Base-by-base conservation (phyloP, 1,139 yeast species). In the Chernovozyma sophiae-reginae region DNA sequence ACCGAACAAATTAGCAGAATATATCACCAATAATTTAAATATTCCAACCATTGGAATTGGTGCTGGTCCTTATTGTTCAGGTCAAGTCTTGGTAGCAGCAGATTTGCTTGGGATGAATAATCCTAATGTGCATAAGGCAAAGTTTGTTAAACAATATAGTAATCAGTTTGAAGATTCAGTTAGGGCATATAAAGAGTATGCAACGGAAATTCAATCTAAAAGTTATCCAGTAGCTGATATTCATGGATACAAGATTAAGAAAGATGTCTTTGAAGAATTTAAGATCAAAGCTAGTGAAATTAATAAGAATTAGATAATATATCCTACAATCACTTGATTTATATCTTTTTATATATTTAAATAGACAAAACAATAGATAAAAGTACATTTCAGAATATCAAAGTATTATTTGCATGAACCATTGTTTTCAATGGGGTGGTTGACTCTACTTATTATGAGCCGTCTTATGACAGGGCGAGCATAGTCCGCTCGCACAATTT, bases 1-100 rank as follows among this genome's bases (percentile, higher is more conserved):
- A 8, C 98, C 98, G 3, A 77, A 77, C 39, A 73, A 72, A 42
- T 63, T 92, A n/a, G 92, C 92, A 0, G 60, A 68, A 33, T 64
- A 66, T 40, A 77, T 92, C 31, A 85, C 97, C 0, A 54, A 68
- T 2, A 63, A 65, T 22, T 58, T 89, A 23, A 41, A 56, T 0
- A 67, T 90, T 1, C 97, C 98, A 0, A 86, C 95, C 1, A 89
- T 92, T 45, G 97, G 98, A 5, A 92, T 92, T 37, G 98, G 98
- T 5, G 97, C 97, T 0, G 97, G 98, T 0, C 79, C 81, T 15
- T 62, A 62, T 11, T 82, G 92, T 13, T 79, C 87, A 25, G 97
- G 96, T 0, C 97, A 92, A 56, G 96, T 92, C 1, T 69, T 92
- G 34, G 98, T 92, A 1, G 80, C 85, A 55, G 77, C 89, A 2